These are phyloP conservation scores for Poteriospumella lacustris DNA, from an alignment of 108 stramenopile species.

Conservation along the genomic window DNA sequence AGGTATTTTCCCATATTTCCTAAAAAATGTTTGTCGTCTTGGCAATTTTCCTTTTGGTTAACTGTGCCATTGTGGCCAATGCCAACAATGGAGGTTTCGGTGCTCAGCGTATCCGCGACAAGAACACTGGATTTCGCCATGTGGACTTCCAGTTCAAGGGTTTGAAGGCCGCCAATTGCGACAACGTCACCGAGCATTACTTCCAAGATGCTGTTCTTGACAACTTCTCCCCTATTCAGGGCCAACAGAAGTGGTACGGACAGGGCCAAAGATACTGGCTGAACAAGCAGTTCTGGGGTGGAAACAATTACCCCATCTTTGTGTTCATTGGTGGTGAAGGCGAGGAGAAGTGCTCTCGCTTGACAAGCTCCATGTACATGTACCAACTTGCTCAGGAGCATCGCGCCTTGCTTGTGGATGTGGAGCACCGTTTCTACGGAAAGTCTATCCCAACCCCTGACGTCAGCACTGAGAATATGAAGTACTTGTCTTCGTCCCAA, in stretches of 20 bases:
- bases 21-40: too few species aligned
- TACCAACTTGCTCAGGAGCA: neutral
- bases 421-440: conserved; percentile 87
- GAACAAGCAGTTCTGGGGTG: conserved; percentile 38
- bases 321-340: conserved; percentile 50
- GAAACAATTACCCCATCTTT: conserved; percentile 32
- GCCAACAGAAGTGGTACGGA: conserved; percentile 10
- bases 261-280: conserved; percentile 38
- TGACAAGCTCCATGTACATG: conserved; percentile 1
- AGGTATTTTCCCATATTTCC: too few species aligned
- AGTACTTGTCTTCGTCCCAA: conserved; percentile 66
- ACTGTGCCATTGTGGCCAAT: too few species aligned
- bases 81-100: too few species aligned
- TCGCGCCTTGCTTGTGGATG: conserved; percentile 49
- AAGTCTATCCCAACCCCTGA: conserved; percentile 56
- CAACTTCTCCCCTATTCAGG: conserved; percentile 19
- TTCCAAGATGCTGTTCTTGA: conserved; percentile 23
- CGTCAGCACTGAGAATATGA: conserved; percentile 33
- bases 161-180: neutral
- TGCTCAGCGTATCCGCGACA: too few species aligned
- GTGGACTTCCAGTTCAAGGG: conserved; percentile 2
- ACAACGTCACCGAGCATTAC: neutral
- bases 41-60: too few species aligned
- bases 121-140: too few species aligned
- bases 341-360: conserved; percentile 3